These are phyloP conservation scores for Blastobotrys illinoisensis DNA, from an alignment of 1,139 yeast species.

Conservation along the genomic window DNA sequence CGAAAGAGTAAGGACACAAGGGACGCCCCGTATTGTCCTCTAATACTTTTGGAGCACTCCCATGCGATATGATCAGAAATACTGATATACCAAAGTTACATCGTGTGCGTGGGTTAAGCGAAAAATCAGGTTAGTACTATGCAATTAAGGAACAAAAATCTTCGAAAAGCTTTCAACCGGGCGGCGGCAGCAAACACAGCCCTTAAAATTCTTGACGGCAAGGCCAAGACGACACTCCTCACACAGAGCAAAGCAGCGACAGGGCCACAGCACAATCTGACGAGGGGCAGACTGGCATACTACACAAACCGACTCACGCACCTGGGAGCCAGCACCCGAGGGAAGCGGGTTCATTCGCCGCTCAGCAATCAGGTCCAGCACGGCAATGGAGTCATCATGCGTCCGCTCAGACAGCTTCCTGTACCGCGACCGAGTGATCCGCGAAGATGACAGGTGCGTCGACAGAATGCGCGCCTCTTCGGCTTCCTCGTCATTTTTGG, in stretches of 20 bases:
- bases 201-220: slow-evolving; percentile 66
- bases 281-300: slow-evolving; percentile 74
- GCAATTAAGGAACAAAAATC: slow-evolving; percentile 36
- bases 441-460: slow-evolving; percentile 16
- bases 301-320: slow-evolving; percentile 47
- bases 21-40: too few species aligned
- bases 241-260: slow-evolving; percentile 83
- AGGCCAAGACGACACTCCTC: slow-evolving; percentile 76
- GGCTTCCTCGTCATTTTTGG: slow-evolving; percentile 19
- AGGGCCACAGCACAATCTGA: slow-evolving; percentile 86
- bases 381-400: slow-evolving; percentile 14
- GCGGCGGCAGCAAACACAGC: slow-evolving; percentile 82
- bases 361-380: slow-evolving; percentile 14
- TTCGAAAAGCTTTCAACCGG: slow-evolving; percentile 48
- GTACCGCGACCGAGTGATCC: slow-evolving; percentile 23
- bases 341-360: slow-evolving; percentile 12
- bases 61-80: too few species aligned
- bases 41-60: too few species aligned
- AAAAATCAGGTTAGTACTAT: neutral
- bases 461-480: slow-evolving; percentile 22
- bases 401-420: slow-evolving; percentile 11
- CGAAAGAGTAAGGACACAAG: too few species aligned
- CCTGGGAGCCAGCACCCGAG: slow-evolving; percentile 3
- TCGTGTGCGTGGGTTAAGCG: neutral
- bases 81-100: too few species aligned